Evolutionary conservation across 2,329 filamentous ascomycete species (phyloP).

Genomic region (Alternaria burnsii): DNA sequence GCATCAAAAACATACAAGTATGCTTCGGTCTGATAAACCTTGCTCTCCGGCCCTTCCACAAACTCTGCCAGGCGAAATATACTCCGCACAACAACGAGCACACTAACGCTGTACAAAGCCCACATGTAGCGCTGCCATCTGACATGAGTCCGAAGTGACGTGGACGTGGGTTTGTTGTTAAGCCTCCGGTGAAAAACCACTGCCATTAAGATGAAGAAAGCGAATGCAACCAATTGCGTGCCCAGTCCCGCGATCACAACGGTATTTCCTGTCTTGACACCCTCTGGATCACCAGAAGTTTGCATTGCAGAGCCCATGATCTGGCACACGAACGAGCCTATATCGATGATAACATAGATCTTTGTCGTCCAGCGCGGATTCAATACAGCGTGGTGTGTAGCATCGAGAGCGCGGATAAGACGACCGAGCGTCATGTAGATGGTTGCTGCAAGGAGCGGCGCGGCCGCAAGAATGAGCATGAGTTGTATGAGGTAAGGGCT

Average conservation of each 20-base stretch:
- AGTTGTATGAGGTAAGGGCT: slow-evolving; percentile 54
- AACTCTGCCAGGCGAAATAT: slow-evolving; percentile 29
- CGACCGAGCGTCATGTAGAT: slow-evolving; percentile 61
- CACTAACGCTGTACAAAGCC: slow-evolving; percentile 22
- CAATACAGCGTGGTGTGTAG: slow-evolving; percentile 51
- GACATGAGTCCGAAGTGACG: slow-evolving; percentile 5
- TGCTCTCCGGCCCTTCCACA: slow-evolving; percentile 10
- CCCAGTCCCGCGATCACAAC: slow-evolving; percentile 26
- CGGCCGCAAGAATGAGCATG: slow-evolving; percentile 57
- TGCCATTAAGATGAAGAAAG: slow-evolving; percentile 21
- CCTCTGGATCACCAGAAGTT: slow-evolving; percentile 17
- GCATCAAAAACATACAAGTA: slow-evolving; percentile 31
- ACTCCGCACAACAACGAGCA: slow-evolving; percentile 22
- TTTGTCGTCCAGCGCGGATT: slow-evolving; percentile 41
- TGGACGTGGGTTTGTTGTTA: slow-evolving; percentile 12
- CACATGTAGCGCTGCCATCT: slow-evolving; percentile 22
- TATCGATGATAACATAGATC: slow-evolving; percentile 31
- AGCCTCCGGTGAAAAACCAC: slow-evolving; percentile 23
- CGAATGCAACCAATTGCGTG: slow-evolving; percentile 25
- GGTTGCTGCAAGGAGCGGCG: slow-evolving; percentile 59
- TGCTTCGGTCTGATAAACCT: slow-evolving; percentile 22
- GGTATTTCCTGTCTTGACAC: neutral
- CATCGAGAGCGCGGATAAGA: slow-evolving; percentile 52
- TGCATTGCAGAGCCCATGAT: slow-evolving; percentile 31
- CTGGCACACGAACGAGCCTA: slow-evolving; percentile 31